phyloP scores from a whole-genome alignment of 345 rosid species.

The Dipteronia dyeriana region DNA sequence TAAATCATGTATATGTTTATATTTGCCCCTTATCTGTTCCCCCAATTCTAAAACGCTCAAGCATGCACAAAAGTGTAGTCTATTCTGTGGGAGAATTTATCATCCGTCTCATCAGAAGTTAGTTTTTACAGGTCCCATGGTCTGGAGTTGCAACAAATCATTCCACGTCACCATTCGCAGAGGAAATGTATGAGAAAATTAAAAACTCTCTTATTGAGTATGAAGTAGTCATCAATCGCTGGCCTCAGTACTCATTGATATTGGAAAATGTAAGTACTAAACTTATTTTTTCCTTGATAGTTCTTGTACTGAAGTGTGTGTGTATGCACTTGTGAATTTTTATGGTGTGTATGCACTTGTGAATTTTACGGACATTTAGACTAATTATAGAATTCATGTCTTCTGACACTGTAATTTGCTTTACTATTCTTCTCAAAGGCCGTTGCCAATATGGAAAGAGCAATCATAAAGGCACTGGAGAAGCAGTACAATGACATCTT shows the following conservation, averaged over 20 bases:
- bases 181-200: slow-evolving; percentile 87
- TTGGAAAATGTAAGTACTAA: slow-evolving; percentile 72
- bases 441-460: slow-evolving; percentile 76
- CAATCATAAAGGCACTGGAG: slow-evolving; percentile 82
- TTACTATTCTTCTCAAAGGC: slow-evolving; percentile 47
- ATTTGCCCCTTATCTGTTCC: no score
- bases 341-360: background rate
- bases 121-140: slow-evolving; percentile 70
- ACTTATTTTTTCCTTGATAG: background rate
- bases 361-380: background rate
- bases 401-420: background rate
- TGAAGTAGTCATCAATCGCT: slow-evolving; percentile 84
- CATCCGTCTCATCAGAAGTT: slow-evolving; percentile 9
- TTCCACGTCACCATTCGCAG: slow-evolving; percentile 92
- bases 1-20: no score
- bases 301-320: background rate
- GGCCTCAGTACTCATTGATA: slow-evolving; percentile 90
- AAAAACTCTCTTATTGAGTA: slow-evolving; percentile 69
- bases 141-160: slow-evolving; percentile 82
- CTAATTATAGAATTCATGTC: background rate
- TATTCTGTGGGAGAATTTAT: slow-evolving; percentile 6
- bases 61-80: background rate
- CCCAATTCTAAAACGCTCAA: background rate
- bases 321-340: background rate
- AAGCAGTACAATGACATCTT: slow-evolving; percentile 83